Evolutionary conservation across 2,329 filamentous ascomycete species (phyloP).

Genomic region (Sporothrix pseudoabietina): DNA sequence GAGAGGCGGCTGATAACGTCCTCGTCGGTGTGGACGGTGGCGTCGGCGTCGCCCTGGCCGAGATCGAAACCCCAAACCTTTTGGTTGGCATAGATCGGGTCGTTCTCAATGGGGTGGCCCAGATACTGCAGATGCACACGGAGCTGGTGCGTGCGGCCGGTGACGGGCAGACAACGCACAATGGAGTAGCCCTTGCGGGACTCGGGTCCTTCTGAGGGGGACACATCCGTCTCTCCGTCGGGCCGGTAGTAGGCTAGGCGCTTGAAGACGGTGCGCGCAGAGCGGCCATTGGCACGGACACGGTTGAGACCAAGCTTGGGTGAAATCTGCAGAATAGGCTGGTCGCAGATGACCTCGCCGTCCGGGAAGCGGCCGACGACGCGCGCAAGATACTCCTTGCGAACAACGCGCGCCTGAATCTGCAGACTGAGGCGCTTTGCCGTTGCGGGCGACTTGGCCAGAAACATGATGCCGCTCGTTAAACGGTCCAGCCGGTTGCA

Average conservation of each 20-base stretch:
- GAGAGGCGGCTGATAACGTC: conserved; percentile 84
- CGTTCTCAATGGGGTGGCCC: conserved; percentile 93
- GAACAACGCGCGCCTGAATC: conserved; percentile 77
- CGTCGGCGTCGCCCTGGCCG: conserved; percentile 67
- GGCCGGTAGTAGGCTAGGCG: conserved; percentile 80
- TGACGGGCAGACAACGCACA: conserved; percentile 89
- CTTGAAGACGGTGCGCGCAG: conserved; percentile 87
- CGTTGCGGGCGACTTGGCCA: conserved; percentile 80
- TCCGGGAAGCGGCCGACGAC: conserved; percentile 91
- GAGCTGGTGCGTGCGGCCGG: conserved; percentile 91
- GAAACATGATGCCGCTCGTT: conserved; percentile 97
- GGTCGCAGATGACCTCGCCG: conserved; percentile 86
- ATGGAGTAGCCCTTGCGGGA: conserved; percentile 76
- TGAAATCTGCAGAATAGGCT: conserved; percentile 91
- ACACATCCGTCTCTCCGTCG: not conserved
- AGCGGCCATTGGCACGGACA: conserved; percentile 90
- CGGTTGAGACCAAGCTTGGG: conserved; percentile 93
- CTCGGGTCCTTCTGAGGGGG: not conserved
- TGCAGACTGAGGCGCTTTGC: conserved; percentile 77
- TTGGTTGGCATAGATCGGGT: conserved; percentile 95
- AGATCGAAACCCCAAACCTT: conserved; percentile 85
- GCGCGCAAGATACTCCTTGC: conserved; percentile 92
- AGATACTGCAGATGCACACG: conserved; percentile 93
- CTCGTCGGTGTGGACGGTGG: conserved; percentile 73
- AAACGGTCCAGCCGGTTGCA: conserved; percentile 94